Conservation (phyloP, 1,284 basidiomycete genomes). For the Microbotryomycetes sp. region DNA sequence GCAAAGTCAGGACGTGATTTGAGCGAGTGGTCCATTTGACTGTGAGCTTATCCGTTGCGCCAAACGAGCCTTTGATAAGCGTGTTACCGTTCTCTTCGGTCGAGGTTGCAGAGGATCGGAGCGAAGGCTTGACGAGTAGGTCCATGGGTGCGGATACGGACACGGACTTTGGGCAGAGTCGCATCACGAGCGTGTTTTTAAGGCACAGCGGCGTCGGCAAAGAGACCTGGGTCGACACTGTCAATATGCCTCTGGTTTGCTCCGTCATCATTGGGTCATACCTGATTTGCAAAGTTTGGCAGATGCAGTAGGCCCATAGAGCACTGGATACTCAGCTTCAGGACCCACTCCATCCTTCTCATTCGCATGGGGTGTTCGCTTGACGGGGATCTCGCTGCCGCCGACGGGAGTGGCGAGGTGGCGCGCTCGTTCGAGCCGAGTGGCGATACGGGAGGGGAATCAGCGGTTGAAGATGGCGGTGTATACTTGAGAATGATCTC, state of each 20-base stretch:
- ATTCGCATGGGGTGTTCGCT: neutral
- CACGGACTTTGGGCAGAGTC: neutral
- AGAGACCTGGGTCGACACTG: slow-evolving; percentile 5
- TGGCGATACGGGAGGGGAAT: neutral
- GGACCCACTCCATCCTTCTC: neutral
- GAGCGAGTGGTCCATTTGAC: slow-evolving; percentile 10
- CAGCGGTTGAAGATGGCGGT: neutral
- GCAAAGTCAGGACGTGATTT: neutral
- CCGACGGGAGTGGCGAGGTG: neutral
- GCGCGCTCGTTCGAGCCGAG: neutral
- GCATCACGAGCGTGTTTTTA: slow-evolving; percentile 10
- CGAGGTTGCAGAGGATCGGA: neutral
- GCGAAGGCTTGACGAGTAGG: slow-evolving; percentile 14
- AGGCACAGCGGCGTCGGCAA: slow-evolving; percentile 18
- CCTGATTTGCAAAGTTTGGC: neutral
- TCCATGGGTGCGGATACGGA: neutral
- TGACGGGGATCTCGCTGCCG: no score
- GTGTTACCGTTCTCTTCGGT: neutral
- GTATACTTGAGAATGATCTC: neutral
- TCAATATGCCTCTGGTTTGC: neutral
- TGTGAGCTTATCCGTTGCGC: neutral
- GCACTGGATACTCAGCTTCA: neutral
- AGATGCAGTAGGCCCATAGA: neutral
- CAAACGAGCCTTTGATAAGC: slow-evolving; percentile 16
- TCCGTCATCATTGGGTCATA: neutral